Base-by-base conservation (phyloP, 495 filamentous ascomycete species). In the Neurospora cerealis region DNA sequence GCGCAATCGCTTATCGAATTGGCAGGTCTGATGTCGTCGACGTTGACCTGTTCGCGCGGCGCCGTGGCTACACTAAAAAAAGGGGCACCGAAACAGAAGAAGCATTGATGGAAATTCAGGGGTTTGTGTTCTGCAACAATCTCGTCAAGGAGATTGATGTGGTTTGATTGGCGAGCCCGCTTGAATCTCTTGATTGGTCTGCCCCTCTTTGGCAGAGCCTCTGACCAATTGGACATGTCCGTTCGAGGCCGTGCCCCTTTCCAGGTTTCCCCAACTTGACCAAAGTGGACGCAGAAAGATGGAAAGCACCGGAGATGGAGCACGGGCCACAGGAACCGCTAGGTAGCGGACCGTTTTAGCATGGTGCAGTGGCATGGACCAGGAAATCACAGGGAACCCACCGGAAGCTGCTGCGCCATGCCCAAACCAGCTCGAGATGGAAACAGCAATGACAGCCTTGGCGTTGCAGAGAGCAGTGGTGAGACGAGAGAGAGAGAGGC, bases 131-230 rank as follows among this genome's bases (percentile, higher is more conserved):
- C 24, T 69, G 54, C 24, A 21, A 69, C 54, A 81, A 81, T 81
- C 71, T 81, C 79, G 78, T 77, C 69, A 80, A 75, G 70, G 75
- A 76, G 77, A 75, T 77, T 77, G 69, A 46, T 69, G 69, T 5
- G 39, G 36, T 69, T 42, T 76, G 72, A 78, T 79, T 78, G 74
- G 74, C 54, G 54, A 66, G 71, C 24, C 66, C 71, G 71, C 36
- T 36, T 70, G 71, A 15, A 17, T 69, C 38, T 69, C 36, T 39
- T 60, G 48, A 42, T n/a, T 60, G 40, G 40, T 41, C 24, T 66
- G 69, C 42, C 69, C 73, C 48, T 60, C 48, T 60, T 32, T 36
- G 32, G 15, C 15, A 3, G 21, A 60, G 10, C 21, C 11, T 60
- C 24, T 6, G 0, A 1, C 54, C 28, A 66, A 66, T 34, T 28